Percentiles rank a stretch among this genome's conserved stretches.
Conservation (phyloP, 768 basidiomycete genomes). For the Guyanaporus albipodus region DNA sequence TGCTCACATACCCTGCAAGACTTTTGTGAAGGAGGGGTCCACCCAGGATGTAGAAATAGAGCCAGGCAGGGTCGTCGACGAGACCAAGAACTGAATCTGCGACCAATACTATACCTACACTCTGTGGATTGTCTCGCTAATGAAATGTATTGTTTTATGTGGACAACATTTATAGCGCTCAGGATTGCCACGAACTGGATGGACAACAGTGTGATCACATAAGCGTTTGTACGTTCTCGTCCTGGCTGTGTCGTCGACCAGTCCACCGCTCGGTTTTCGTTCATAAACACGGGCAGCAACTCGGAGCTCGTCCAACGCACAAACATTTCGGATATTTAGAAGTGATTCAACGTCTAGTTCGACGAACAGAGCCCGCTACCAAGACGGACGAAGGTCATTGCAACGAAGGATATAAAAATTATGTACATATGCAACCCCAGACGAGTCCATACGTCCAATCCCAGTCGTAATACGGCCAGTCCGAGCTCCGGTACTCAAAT, state of each 20-base stretch:
- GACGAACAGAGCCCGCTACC: not conserved
- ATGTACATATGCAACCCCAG: constrained; percentile 29
- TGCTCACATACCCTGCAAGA: constrained; percentile 1
- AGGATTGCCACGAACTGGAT: too few species aligned
- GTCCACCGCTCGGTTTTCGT: not conserved
- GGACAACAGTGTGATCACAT: too few species aligned
- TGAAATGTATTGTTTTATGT: too few species aligned
- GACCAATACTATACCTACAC: not conserved
- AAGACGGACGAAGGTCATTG: constrained; percentile 62
- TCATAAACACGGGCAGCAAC: constrained; percentile 7
- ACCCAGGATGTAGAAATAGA: constrained; percentile 1
- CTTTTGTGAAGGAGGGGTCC: not conserved
- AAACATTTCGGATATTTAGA: constrained; percentile 42
- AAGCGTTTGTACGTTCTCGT: too few species aligned
- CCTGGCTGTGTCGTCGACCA: too few species aligned
- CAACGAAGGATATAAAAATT: constrained; percentile 63
- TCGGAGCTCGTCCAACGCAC: too few species aligned
- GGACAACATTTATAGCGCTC: too few species aligned
- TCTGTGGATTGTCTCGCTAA: not conserved
- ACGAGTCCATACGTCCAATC: constrained; percentile 40
- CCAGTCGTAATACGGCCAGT: constrained; percentile 30
- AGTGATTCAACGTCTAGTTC: constrained; percentile 21
- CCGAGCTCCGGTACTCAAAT: constrained; percentile 29
- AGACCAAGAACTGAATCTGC: not conserved
- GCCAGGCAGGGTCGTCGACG: not conserved